These are phyloP conservation scores for Penicillium nucicola DNA, from an alignment of 495 filamentous ascomycete species.

Conservation along the genomic window DNA sequence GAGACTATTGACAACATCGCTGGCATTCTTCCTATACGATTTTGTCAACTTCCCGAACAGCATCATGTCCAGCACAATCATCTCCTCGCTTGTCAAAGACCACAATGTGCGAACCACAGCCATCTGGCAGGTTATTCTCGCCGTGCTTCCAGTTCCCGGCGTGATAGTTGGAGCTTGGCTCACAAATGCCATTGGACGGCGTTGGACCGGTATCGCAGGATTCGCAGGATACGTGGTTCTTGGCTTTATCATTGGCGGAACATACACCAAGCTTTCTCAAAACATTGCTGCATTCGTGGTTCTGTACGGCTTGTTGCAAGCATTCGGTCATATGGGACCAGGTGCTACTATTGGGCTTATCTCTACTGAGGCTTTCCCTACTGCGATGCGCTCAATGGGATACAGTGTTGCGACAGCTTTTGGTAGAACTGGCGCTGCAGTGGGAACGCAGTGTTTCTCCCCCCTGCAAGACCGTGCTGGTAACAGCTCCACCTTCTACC, in stretches of 20 bases:
- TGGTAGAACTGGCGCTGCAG: conserved; percentile 33
- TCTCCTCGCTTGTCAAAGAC: conserved; percentile 32
- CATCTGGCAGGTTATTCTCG: conserved; percentile 36
- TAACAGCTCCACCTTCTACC: conserved; percentile 30
- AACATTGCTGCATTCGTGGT: conserved; percentile 36
- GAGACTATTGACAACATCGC: conserved; percentile 27
- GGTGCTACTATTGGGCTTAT: conserved; percentile 35
- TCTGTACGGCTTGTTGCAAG: conserved; percentile 33
- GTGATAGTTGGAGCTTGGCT: conserved; percentile 34
- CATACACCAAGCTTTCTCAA: conserved; percentile 24
- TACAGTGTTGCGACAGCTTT: conserved; percentile 35
- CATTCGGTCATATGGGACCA: conserved; percentile 36
- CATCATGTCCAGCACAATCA: conserved; percentile 40
- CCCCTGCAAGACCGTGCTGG: conserved; percentile 27
- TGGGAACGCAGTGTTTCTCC: conserved; percentile 34
- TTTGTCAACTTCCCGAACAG: conserved; percentile 38
- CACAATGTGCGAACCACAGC: conserved; percentile 30
- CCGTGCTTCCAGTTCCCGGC: conserved; percentile 33
- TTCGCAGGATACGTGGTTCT: conserved; percentile 33
- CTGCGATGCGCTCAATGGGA: conserved; percentile 35
- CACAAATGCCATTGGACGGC: conserved; percentile 30
- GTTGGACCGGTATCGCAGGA: conserved; percentile 30
- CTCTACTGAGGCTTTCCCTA: conserved; percentile 33
- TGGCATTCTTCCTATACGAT: conserved; percentile 36
- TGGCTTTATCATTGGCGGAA: conserved; percentile 35